Evolutionary conservation across 177 flowering plant species (phyloP).

Genomic region (Tripterygium wilfordii): DNA sequence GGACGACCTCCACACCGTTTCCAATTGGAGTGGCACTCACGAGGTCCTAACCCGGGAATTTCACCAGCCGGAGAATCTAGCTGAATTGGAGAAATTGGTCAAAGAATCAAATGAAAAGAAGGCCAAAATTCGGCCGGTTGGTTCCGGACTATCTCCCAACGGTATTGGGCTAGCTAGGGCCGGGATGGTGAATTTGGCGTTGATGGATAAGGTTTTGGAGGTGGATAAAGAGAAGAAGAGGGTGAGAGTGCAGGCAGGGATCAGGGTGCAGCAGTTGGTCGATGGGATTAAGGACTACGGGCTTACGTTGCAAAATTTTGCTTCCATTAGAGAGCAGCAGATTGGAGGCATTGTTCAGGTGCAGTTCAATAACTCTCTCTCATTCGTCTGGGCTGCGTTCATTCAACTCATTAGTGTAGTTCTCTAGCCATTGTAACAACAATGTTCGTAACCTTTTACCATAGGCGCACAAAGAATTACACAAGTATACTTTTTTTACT

Average conservation of each 20-base stretch:
- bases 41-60: slow-evolving; percentile 82
- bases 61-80: slow-evolving; percentile 68
- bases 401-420: no score
- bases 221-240: slow-evolving; percentile 77
- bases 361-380: no score
- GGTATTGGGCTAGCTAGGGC: slow-evolving; percentile 81
- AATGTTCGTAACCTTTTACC: no score
- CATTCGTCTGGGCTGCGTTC: not conserved
- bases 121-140: slow-evolving; percentile 79
- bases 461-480: no score
- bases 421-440: no score
- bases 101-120: slow-evolving; percentile 46
- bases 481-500: no score
- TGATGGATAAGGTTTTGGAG: slow-evolving; percentile 86
- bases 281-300: slow-evolving; percentile 86
- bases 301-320: slow-evolving; percentile 88
- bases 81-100: slow-evolving; percentile 60
- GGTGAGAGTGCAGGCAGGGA: slow-evolving; percentile 87
- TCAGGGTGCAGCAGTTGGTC: slow-evolving; percentile 84
- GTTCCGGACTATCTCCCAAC: slow-evolving; percentile 92
- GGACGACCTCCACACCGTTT: slow-evolving; percentile 89
- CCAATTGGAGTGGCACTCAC: slow-evolving; percentile 99
- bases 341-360: slow-evolving; percentile 98
- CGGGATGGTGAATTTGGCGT: slow-evolving; percentile 93
- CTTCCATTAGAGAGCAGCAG: slow-evolving; percentile 97